These are phyloP conservation scores for Colletotrichum euphorbiae DNA, from an alignment of 2,329 filamentous ascomycete species.

Conservation along the genomic window DNA sequence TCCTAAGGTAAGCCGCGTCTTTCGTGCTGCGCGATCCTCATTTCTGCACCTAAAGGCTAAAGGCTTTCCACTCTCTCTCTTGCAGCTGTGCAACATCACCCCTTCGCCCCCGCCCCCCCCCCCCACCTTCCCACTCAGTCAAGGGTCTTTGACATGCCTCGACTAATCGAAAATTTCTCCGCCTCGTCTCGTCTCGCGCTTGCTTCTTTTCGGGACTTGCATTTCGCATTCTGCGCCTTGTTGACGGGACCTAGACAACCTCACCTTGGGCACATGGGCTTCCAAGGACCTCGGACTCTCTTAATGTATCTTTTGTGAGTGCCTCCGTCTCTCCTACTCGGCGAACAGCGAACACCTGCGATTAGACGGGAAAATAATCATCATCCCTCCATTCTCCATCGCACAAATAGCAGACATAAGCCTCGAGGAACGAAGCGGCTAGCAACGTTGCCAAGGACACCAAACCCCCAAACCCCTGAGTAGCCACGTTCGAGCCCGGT, in stretches of 20 bases:
- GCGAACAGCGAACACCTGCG: background rate
- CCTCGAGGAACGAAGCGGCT: slow-evolving; percentile 13
- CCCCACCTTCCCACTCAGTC: background rate
- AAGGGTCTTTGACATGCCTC: background rate
- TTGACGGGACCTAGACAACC: slow-evolving; percentile 7
- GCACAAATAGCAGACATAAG: slow-evolving; percentile 2
- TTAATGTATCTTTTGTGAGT: no score
- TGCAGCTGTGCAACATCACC: background rate
- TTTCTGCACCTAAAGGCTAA: no score
- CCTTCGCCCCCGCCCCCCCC: background rate
- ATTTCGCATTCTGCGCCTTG: background rate
- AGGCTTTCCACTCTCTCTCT: background rate
- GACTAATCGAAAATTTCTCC: slow-evolving; percentile 39
- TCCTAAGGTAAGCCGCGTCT: background rate
- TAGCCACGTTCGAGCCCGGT: slow-evolving; percentile 10
- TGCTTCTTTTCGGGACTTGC: background rate
- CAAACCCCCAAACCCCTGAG: background rate
- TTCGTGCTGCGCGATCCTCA: no score
- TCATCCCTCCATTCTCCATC: no score
- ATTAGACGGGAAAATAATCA: slow-evolving; percentile 6
- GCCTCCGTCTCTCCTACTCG: no score
- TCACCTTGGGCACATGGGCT: background rate
- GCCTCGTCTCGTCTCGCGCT: slow-evolving; percentile 23
- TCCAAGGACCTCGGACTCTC: no score
- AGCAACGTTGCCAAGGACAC: slow-evolving; percentile 17